Evolutionary conservation across 257 asterid genomes (phyloP).

Genomic region (Galeopsis tetrahit): DNA sequence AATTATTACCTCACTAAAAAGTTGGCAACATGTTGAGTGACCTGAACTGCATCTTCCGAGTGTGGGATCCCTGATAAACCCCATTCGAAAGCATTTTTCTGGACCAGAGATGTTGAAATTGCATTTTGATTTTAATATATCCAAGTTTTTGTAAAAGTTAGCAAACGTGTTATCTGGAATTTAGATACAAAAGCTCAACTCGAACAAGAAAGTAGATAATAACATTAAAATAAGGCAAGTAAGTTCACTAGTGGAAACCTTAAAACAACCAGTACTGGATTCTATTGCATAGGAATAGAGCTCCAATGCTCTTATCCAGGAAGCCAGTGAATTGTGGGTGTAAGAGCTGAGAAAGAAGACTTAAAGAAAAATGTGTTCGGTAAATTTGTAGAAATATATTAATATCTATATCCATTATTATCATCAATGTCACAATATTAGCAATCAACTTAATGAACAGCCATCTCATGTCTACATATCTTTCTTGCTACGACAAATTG

Average conservation of each 20-base stretch:
- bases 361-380: not conserved
- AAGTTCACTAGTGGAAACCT: not conserved
- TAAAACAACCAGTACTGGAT: not conserved
- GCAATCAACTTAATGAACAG: not conserved
- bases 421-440: not conserved
- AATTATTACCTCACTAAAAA: conserved; percentile 67
- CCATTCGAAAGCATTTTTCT: conserved; percentile 99
- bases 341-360: not conserved
- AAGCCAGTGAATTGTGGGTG: conserved; percentile 2
- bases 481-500: not conserved
- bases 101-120: conserved; percentile 31
- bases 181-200: conserved; percentile 7
- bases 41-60: conserved; percentile 94
- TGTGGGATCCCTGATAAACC: conserved; percentile 87
- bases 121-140: not conserved
- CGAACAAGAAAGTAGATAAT: not conserved
- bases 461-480: not conserved
- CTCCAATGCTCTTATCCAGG: not conserved
- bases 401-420: not conserved
- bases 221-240: not conserved
- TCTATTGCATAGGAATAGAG: conserved; percentile 5
- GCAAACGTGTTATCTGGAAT: not conserved
- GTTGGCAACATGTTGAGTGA: conserved; percentile 92
- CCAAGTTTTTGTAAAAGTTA: conserved; percentile 1
- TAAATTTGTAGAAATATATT: not conserved